Percentiles rank a stretch among this genome's conserved stretches.
These are phyloP conservation scores for Globisporangium abappressorium DNA, from an alignment of 352 stramenopile species.

Conservation along the genomic window DNA sequence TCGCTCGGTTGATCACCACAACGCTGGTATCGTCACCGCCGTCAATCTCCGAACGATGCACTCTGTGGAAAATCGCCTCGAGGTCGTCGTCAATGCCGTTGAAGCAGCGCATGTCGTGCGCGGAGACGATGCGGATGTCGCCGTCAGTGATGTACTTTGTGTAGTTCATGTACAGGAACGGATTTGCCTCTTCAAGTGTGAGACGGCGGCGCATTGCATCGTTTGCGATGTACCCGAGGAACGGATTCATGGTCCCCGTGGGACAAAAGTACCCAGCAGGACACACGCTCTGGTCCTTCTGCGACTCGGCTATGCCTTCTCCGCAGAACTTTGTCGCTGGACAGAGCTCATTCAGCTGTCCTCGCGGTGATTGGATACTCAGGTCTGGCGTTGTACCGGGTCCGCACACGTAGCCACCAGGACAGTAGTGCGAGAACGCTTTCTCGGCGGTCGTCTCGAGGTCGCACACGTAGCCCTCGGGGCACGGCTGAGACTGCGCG, in stretches of 20 bases:
- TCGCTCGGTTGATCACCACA: constrained; percentile 57
- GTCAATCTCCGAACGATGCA: constrained; percentile 5
- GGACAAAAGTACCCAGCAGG: constrained; percentile 94
- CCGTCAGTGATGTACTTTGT: constrained; percentile 91
- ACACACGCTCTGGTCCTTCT: constrained; percentile 79
- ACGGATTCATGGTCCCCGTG: constrained; percentile 89
- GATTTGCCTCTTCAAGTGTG: constrained; percentile 54
- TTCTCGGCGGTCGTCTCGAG: constrained; percentile 83
- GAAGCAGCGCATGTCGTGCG: constrained; percentile 91
- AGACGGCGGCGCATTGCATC: constrained; percentile 87
- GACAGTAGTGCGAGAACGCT: constrained; percentile 75
- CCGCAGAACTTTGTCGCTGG: constrained; percentile 86
- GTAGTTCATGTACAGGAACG: constrained; percentile 67
- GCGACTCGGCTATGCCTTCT: constrained; percentile 81
- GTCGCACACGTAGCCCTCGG: constrained; percentile 95
- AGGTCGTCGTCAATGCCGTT: constrained; percentile 85
- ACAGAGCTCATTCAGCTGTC: constrained; percentile 90
- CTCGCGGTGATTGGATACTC: constrained; percentile 80
- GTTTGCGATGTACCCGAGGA: constrained; percentile 85
- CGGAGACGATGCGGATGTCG: constrained; percentile 81
- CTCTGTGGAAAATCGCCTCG: constrained; percentile 42
- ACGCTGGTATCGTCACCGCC: neutral
- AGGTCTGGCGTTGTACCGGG: constrained; percentile 94
- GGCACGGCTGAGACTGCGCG: constrained; percentile 89
- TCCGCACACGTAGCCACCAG: constrained; percentile 92